These are phyloP conservation scores for Microcyclospora tardicrescens DNA, from an alignment of 2,329 filamentous ascomycete species.

Conservation along the genomic window DNA sequence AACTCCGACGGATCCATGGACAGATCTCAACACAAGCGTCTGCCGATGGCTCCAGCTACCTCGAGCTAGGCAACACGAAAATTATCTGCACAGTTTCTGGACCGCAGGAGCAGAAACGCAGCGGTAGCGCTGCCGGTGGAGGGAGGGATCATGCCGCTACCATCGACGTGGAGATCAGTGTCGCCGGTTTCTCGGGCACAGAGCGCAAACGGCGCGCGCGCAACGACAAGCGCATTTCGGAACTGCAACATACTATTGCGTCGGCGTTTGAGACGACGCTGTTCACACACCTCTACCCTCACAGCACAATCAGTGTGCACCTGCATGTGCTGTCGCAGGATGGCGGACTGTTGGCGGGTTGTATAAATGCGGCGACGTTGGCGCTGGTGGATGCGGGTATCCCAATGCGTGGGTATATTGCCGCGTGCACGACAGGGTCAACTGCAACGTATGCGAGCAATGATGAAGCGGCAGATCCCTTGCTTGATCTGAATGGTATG, in stretches of 20 bases:
- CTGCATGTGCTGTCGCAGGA: conserved; percentile 84
- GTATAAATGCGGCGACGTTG: conserved; percentile 81
- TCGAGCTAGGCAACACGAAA: conserved; percentile 96
- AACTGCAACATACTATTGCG: conserved; percentile 68
- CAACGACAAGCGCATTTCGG: conserved; percentile 70
- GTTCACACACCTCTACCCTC: conserved; percentile 78
- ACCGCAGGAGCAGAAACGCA: conserved; percentile 55
- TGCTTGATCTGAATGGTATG: conserved; percentile 64
- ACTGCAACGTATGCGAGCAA: conserved; percentile 50
- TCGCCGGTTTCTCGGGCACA: conserved; percentile 78
- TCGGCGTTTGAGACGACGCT: conserved; percentile 65
- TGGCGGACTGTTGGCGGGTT: conserved; percentile 76
- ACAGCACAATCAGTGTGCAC: conserved; percentile 69
- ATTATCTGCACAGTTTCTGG: conserved; percentile 87
- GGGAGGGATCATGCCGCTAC: conserved; percentile 39
- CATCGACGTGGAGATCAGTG: conserved; percentile 67
- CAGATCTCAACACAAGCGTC: conserved; percentile 87
- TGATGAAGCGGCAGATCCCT: conserved; percentile 62
- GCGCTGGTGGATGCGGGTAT: conserved; percentile 90
- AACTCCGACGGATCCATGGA: conserved; percentile 75
- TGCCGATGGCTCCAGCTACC: conserved; percentile 82
- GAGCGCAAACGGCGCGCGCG: conserved; percentile 66
- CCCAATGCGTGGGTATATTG: conserved; percentile 85
- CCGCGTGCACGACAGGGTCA: conserved; percentile 75
- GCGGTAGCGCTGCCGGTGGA: conserved; percentile 24